Base-by-base conservation (phyloP, 306 rosid species). In the Psophocarpus tetragonolobus region DNA sequence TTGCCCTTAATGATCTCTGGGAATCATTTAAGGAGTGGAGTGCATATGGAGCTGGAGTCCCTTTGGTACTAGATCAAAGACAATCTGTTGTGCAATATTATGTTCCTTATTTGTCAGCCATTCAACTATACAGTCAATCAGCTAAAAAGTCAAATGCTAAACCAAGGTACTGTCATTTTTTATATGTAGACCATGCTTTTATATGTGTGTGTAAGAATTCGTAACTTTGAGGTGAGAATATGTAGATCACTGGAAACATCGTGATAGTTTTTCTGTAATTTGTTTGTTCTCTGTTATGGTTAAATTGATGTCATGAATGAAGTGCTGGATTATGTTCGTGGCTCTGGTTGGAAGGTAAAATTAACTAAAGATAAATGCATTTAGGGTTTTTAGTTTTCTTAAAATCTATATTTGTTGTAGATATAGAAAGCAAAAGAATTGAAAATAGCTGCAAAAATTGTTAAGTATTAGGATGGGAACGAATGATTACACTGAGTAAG, bases 11-110 rank as follows among this genome's bases (percentile, higher is more conserved):
- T 84, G 93, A 94, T 87, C 95, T 92, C 57, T 92, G 97, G 96
- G 97, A 94, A 73, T 88, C 98, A 9, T 90, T 92, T 54, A 87
- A 83, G 90, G 98, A 94, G 84, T 89, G 96, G 97, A 94, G 97
- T 81, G 94, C 86, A 10, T 94, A 94, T 72, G 98, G 97, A 56
- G 93, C 90, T n/a, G 98, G 97, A 81, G 97, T 94, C 4, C 98
- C 97, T 56, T 83, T 90, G 79, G 41, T 92, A 50, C 97, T 92
- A 60, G 87, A 87, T 77, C 87, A 86, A 80, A 75, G 85, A 71
- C 90, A 89, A 47, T 89, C 97, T 74, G 97, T 92, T 54, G 72
- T 92, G 7, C 98, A 94, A 64, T 92, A 94, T 51, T 92, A 92
- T 80, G 98, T 94, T 81, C 98, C 98, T 15, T 94, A 88, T 83